Conservation (phyloP, 441 rosid genomes). For the Raphanus hybrid region DNA sequence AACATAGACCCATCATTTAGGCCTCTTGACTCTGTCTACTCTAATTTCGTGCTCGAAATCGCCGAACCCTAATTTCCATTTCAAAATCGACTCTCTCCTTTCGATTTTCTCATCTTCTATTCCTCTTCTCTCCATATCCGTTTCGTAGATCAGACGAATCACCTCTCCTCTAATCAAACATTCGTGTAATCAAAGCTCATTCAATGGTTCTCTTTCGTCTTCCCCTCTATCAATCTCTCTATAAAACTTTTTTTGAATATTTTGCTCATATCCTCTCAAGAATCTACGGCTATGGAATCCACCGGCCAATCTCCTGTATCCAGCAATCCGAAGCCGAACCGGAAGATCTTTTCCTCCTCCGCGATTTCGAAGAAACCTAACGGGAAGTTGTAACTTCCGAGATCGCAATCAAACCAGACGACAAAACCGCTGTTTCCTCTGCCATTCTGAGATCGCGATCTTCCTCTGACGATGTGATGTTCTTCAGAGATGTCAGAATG, state of each 20-base stretch:
- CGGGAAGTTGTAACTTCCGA: no score
- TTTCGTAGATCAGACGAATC: neutral
- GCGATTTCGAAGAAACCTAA: no score
- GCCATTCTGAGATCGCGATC: neutral
- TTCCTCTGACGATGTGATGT: neutral
- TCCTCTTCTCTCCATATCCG: neutral
- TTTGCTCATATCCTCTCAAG: neutral
- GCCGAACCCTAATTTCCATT: no score
- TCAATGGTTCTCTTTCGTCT: neutral
- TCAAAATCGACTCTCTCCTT: no score
- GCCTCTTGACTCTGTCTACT: no score
- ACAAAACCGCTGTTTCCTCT: neutral
- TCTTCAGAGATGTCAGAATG: no score
- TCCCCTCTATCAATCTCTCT: neutral
- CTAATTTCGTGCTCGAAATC: no score
- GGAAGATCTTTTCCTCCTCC: neutral
- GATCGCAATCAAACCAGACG: neutral
- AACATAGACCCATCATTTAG: no score
- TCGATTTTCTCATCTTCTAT: neutral
- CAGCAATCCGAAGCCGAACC: neutral
- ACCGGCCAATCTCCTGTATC: neutral
- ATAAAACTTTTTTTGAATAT: no score
- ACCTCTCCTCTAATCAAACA: neutral
- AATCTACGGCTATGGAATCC: neutral
- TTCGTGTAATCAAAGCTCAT: neutral